phyloP scores from a whole-genome alignment of 768 basidiomycete species.

The Boletales sp. region DNA sequence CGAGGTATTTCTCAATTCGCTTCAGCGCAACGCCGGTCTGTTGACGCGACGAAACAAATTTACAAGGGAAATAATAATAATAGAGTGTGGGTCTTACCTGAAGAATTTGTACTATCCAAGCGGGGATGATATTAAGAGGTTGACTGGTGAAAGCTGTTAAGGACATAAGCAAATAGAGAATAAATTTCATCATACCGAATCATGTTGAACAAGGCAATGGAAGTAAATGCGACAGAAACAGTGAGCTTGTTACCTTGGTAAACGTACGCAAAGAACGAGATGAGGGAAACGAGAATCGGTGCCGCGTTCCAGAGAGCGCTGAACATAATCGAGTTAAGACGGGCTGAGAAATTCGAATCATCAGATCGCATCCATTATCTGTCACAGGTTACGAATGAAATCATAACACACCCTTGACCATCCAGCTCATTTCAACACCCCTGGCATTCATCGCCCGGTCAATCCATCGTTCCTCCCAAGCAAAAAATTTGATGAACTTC shows the following conservation, averaged over 20 bases:
- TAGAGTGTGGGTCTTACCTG: conserved; percentile 34
- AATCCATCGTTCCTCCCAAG: conserved; percentile 44
- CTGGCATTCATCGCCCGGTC: conserved; percentile 45
- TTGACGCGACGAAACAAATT: background rate
- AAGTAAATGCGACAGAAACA: conserved; percentile 81
- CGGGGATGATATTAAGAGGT: conserved; percentile 78
- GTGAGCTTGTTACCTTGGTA: conserved; percentile 71
- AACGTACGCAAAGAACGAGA: conserved; percentile 75
- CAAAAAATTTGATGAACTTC: conserved; percentile 43
- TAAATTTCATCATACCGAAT: conserved; percentile 45
- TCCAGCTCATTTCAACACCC: conserved; percentile 69
- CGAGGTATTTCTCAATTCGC: conserved; percentile 58
- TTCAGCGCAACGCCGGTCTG: conserved; percentile 55
- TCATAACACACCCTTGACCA: conserved; percentile 55
- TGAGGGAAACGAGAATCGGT: conserved; percentile 76
- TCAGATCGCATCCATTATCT: background rate
- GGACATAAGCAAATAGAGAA: background rate
- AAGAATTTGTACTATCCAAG: conserved; percentile 74
- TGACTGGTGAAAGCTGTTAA: conserved; percentile 32
- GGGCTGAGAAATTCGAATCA: conserved; percentile 37
- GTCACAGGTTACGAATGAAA: background rate
- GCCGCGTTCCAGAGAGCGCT: conserved; percentile 68
- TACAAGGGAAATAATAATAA: background rate
- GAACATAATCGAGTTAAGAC: conserved; percentile 72
- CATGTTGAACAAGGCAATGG: conserved; percentile 85